These are phyloP conservation scores for Boletus subcaerulescens DNA, from an alignment of 768 basidiomycete genomes.

Conservation along the genomic window DNA sequence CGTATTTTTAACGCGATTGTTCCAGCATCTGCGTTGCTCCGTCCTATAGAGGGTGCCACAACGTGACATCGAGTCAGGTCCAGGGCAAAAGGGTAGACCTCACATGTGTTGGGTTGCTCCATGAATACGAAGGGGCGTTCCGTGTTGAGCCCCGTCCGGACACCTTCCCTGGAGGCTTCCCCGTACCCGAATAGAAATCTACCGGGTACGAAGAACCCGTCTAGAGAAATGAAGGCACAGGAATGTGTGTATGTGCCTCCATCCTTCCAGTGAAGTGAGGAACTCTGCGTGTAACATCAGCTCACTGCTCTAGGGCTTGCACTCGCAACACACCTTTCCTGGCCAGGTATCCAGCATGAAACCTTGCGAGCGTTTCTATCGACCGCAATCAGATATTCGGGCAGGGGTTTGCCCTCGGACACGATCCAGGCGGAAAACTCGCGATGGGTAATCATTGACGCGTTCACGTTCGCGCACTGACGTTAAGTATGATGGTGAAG, in stretches of 20 bases:
- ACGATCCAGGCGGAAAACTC: too few species aligned
- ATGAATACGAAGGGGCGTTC: constrained; percentile 65
- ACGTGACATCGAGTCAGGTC: background rate
- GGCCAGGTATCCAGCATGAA: too few species aligned
- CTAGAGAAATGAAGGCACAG: constrained; percentile 61
- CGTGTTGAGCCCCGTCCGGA: constrained; percentile 46
- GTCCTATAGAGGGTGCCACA: constrained; percentile 11
- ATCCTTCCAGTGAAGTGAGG: too few species aligned
- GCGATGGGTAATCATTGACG: too few species aligned
- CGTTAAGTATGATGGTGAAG: too few species aligned
- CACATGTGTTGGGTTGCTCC: constrained; percentile 39
- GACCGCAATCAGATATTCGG: too few species aligned
- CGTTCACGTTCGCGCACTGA: too few species aligned
- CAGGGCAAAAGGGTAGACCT: constrained; percentile 3
- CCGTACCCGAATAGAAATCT: constrained; percentile 34
- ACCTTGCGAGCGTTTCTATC: too few species aligned
- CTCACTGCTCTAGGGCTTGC: too few species aligned
- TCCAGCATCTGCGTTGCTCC: constrained; percentile 11
- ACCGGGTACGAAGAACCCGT: constrained; percentile 62
- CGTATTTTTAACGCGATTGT: constrained; percentile 40
- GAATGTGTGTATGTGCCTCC: constrained; percentile 47
- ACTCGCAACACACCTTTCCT: too few species aligned
- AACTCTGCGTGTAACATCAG: too few species aligned
- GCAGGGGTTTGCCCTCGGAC: too few species aligned
- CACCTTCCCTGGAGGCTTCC: constrained; percentile 41